Evolutionary conservation across 1,284 basidiomycete species (phyloP), one percentile per base, ranked within the genome.

Genomic region (Fomitopsis palustris): DNA sequence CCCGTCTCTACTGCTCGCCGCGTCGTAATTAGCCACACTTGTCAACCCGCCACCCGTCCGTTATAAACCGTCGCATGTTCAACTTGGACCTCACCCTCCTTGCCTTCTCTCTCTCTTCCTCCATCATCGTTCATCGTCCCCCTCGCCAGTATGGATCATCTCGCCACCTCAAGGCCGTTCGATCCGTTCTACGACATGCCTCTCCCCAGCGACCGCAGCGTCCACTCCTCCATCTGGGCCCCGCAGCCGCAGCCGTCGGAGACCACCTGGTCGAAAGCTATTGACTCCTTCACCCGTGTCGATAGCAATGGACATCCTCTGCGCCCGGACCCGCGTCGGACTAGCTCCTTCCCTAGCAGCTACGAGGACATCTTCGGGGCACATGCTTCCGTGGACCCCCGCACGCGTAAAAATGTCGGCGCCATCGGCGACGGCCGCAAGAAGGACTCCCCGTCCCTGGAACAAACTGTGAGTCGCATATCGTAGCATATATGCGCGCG

Each of bases 351-450:
- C 57, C 64, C 65, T 12, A 72, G 77, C 62, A 77, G 69, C 64
- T 75, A 75, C 57, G 82, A 88, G 63, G 87, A 89, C 66, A 78
- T 87, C 60, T 90, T 90, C 67, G 87, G 85, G 5, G 78, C 79
- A 4, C 68, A 77, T 54, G 74, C 76, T 57, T 68, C 71, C n/a
- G n/a, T n/a, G 54, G 70, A 69, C 49, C 63, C 69, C 52, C 70
- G 69, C 49, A 59, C 72, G 45, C 73, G 72, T 56, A 76, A 74
- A 69, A 79, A 81, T 62, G 77, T 90, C 54, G 88, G 89, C 19
- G 86, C 87, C 66, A 86, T 90, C 67, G 88, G 88, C 41, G 88
- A 90, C 66, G 88, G 88, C 19, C 81, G 88, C 64, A 88, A 86
- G 72, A 85, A 80, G 69, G 77, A 74, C 53, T 80, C 74, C 52